Base-by-base conservation (phyloP, 1,284 basidiomycete species). In the Chalciporus sp. region DNA sequence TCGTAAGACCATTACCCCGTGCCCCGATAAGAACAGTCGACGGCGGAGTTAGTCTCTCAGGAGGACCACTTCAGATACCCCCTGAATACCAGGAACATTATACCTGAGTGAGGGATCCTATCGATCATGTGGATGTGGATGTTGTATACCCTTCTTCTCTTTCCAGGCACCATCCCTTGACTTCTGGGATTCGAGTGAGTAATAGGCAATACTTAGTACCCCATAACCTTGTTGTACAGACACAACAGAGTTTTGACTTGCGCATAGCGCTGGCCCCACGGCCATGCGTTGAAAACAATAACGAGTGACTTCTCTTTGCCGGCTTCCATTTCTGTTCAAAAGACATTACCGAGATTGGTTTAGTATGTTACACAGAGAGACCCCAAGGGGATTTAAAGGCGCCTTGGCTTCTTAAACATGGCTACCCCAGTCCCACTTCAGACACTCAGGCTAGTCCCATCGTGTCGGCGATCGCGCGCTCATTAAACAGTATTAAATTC, bases 11-110 rank as follows among this genome's bases (percentile, higher is more conserved):
- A 11, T 37, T 49, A 8, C 23, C 47, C 2, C 27, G 16, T 7
- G 17, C 28, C 23, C 54, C 47, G 23, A 23, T 29, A 29, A 58
- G 42, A 42, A 27, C 40, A 10, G 20, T 33, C 43, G 60, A 59
- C 14, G 43, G 40, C 23, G 51, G 49, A 8, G 49, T 42, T 9
- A 46, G 44, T 35, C 7, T 57, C 9, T 17, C 23, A 17, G 37
- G 41, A 12, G 35, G 28, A 6, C 40, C 28, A 10, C 4, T 37
- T 1, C 2, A 19, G 4, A 40, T 45, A 29, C 44, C 44, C 12
- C 44, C 44, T 11, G 29, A 35, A 23, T 33, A 46, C 44, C 44
- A 46, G 31, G 31, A 35, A 12, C 44, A 35, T 23, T 46, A 46
- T n/a, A 4, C 35, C 17, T 39, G 17, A 39, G 17, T 39, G 9